Evolutionary conservation across 2,329 filamentous ascomycete genomes (phyloP), one percentile per base, ranked within the genome.

Genomic region (Xylariomycetidae sp.): DNA sequence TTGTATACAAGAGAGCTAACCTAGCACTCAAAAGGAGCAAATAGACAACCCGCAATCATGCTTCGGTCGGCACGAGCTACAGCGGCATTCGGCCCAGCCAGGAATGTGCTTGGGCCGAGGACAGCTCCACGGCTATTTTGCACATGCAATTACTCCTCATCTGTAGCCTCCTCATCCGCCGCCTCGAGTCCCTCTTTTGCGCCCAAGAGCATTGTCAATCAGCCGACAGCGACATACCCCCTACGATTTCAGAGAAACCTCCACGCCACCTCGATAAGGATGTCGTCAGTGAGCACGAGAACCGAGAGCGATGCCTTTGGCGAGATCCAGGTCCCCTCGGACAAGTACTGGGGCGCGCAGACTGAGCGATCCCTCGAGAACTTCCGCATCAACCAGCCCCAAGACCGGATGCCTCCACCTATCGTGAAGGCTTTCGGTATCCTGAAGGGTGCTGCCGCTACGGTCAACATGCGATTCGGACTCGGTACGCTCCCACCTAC

Each of bases 331-430:
- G 89, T 97, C 51, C 77, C 85, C 26, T 75, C 76, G 46, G 88
- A 95, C 78, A 90, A 85, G 72, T 98, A 98, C 77, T 98, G 92
- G 90, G 92, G 92, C 58, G 90, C 90, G 41, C 90, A 96, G 75
- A 96, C 90, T 34, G 85, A 96, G 76, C 83, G 90, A 49, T 97
- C 90, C 33, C 77, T 97, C 62, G 83, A 85, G 65, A 98, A 98
- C 74, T 98, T 98, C 77, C 85, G 84, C 64, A 97, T 98, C 80
- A 97, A 97, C 70, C 92, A 97, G 74, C 92, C 92, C 41, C 88
- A 95, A 68, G 92, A 98, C 62, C 88, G 92, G 62, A 97, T 97
- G 89, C 92, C 92, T 30, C 82, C 88, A 46, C 85, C 89, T 28
- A 84, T 98, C 51, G 73, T 97, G 56, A 83, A 81, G 65, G 92